Conservation (phyloP, 805 yeast species). For the Pichia occidentalis region DNA sequence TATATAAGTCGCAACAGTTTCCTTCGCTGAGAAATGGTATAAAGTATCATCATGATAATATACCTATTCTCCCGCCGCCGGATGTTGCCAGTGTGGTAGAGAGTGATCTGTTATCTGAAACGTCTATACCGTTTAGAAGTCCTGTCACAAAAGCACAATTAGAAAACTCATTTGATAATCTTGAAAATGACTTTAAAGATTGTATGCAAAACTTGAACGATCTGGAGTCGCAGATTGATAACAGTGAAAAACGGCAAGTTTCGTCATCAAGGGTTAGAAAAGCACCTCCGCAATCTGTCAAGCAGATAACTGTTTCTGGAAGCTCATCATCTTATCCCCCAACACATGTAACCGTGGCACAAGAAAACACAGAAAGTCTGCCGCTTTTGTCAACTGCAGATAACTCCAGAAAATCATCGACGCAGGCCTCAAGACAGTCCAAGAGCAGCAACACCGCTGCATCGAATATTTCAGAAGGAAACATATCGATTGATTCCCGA, state of each 20-base stretch:
- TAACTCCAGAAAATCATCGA: constrained; percentile 1
- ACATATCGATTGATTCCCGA: too few species aligned
- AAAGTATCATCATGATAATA: background rate
- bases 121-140: too few species aligned
- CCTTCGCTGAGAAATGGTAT: too few species aligned
- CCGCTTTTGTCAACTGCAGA: too few species aligned
- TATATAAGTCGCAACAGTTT: too few species aligned
- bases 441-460: too few species aligned
- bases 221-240: background rate
- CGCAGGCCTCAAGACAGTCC: too few species aligned
- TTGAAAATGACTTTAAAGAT: constrained; percentile 24
- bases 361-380: too few species aligned
- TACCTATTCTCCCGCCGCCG: constrained; percentile 6
- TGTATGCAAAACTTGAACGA: constrained; percentile 15
- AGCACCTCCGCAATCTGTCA: constrained; percentile 2
- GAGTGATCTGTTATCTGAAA: too few species aligned
- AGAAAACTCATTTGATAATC: constrained; percentile 23
- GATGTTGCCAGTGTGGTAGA: too few species aligned
- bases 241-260: background rate
- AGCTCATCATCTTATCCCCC: constrained; percentile 4
- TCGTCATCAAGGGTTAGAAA: constrained; percentile 1
- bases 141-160: constrained; percentile 16
- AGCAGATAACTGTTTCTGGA: constrained; percentile 1
- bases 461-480: too few species aligned
- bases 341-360: too few species aligned